Evolutionary conservation across 2,329 filamentous ascomycete genomes (phyloP).

Genomic region (Fusarium verticillioides): DNA sequence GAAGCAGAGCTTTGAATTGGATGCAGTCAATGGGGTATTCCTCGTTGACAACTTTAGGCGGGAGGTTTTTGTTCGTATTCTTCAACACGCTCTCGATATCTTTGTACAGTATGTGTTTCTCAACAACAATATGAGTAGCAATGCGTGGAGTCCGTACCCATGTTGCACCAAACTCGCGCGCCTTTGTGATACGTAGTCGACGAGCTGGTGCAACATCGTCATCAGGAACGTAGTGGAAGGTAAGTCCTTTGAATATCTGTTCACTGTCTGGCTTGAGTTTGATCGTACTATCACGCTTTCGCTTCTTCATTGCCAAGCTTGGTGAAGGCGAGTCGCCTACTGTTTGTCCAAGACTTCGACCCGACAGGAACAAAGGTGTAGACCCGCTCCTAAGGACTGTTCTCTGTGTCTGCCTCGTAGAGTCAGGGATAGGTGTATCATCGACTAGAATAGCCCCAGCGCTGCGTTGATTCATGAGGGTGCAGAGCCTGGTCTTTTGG

Average conservation of each 20-base stretch:
- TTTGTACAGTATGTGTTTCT: slow-evolving; percentile 72
- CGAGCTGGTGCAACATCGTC: slow-evolving; percentile 76
- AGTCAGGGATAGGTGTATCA: slow-evolving; percentile 46
- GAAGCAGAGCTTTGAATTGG: slow-evolving; percentile 65
- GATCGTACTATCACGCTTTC: slow-evolving; percentile 56
- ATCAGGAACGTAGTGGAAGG: slow-evolving; percentile 84
- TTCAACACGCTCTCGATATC: slow-evolving; percentile 66
- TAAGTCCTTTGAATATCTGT: slow-evolving; percentile 69
- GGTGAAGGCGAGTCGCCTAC: slow-evolving; percentile 42
- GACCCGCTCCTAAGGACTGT: slow-evolving; percentile 45
- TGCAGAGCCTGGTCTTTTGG: slow-evolving; percentile 35
- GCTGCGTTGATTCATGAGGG: slow-evolving; percentile 32
- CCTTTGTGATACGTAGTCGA: slow-evolving; percentile 77
- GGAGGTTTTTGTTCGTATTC: slow-evolving; percentile 28
- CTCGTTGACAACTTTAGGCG: slow-evolving; percentile 71
- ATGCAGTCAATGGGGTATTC: slow-evolving; percentile 77
- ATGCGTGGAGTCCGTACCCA: slow-evolving; percentile 70
- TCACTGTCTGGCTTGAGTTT: slow-evolving; percentile 62
- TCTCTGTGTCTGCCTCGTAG: slow-evolving; percentile 31
- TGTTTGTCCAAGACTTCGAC: slow-evolving; percentile 6
- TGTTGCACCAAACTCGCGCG: slow-evolving; percentile 77
- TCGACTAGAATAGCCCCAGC: slow-evolving; percentile 39
- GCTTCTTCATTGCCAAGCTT: slow-evolving; percentile 52
- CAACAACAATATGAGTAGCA: slow-evolving; percentile 84
- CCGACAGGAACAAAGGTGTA: slow-evolving; percentile 44